A percentile compares a stretch with the other conserved stretches of the same genome.
Evolutionary conservation across 345 rosid genomes (phyloP).

Genomic region (Firmiana major): DNA sequence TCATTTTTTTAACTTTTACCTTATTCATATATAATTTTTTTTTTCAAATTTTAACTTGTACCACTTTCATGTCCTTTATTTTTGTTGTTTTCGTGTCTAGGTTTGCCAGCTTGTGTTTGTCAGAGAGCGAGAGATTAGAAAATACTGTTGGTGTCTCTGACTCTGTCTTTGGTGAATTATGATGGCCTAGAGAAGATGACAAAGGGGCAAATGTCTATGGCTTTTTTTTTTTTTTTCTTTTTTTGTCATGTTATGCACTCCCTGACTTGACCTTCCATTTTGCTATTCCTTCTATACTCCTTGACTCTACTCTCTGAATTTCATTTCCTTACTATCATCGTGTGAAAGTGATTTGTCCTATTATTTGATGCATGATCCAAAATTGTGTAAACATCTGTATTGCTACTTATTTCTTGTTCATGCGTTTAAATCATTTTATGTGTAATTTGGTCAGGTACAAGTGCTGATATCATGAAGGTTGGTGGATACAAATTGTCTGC

Average conservation of each 20-base stretch:
- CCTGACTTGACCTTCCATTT: background rate
- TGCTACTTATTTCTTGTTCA: background rate
- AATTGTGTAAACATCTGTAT: background rate
- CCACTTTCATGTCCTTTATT: too few relatives aligned
- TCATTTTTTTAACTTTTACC: too few relatives aligned
- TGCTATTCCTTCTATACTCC: background rate
- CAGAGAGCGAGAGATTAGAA: background rate
- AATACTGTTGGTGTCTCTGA: background rate
- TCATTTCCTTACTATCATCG: background rate
- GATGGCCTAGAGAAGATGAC: background rate
- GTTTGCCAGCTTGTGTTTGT: too few relatives aligned
- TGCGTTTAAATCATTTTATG: background rate
- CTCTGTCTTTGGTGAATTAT: background rate
- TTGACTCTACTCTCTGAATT: background rate
- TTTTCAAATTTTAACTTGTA: too few relatives aligned
- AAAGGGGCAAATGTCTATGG: background rate
- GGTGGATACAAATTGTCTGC: slow-evolving; percentile 98
- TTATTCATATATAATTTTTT: too few relatives aligned
- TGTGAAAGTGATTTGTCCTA: background rate
- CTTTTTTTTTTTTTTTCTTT: background rate
- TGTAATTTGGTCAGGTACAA: slow-evolving; percentile 52
- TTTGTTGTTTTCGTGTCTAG: too few relatives aligned
- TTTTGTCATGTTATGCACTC: background rate
- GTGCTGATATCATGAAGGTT: slow-evolving; percentile 95
- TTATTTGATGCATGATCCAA: background rate